phyloP scores from a whole-genome alignment of 2,329 filamentous ascomycete species.

The Diplodia corticola region DNA sequence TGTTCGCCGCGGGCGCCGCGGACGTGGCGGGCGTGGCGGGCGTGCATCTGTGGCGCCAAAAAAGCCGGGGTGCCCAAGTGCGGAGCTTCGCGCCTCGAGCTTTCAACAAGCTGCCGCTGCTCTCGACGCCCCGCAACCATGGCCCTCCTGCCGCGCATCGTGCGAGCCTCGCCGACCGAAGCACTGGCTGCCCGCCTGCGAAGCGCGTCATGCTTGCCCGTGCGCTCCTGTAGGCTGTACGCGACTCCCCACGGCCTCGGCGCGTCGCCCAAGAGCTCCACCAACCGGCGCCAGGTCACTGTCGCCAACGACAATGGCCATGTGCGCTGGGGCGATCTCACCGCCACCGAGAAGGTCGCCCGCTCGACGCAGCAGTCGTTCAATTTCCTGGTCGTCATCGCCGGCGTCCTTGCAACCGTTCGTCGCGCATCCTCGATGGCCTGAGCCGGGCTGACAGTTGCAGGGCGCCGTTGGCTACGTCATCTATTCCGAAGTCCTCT shows the following conservation, averaged over 20 bases:
- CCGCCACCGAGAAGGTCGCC: conserved; percentile 72
- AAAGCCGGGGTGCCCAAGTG: conserved; percentile 10
- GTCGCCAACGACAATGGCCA: conserved; percentile 83
- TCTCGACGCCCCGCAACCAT: conserved; percentile 48
- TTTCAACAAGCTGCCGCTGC: conserved; percentile 24
- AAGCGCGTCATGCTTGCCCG: background rate
- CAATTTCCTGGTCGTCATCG: conserved; percentile 76
- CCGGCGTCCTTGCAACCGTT: conserved; percentile 76
- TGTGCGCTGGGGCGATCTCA: conserved; percentile 78
- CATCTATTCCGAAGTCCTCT: conserved; percentile 41
- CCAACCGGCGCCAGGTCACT: conserved; percentile 59
- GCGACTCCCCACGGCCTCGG: conserved; percentile 11
- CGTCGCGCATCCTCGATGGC: conserved; percentile 28
- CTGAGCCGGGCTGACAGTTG: conserved; percentile 13
- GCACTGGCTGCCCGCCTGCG: background rate
- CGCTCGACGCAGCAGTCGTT: conserved; percentile 87
- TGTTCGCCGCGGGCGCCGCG: background rate
- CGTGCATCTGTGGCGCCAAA: background rate
- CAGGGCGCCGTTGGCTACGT: conserved; percentile 66
- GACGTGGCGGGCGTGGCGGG: background rate
- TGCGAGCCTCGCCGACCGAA: conserved; percentile 3
- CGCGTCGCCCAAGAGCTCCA: conserved; percentile 9
- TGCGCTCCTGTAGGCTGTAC: background rate
- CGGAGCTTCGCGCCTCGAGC: background rate
- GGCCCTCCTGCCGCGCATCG: conserved; percentile 34